phyloP scores from a whole-genome alignment of 1,284 basidiomycete species.

The Wallemia ichthyophaga region DNA sequence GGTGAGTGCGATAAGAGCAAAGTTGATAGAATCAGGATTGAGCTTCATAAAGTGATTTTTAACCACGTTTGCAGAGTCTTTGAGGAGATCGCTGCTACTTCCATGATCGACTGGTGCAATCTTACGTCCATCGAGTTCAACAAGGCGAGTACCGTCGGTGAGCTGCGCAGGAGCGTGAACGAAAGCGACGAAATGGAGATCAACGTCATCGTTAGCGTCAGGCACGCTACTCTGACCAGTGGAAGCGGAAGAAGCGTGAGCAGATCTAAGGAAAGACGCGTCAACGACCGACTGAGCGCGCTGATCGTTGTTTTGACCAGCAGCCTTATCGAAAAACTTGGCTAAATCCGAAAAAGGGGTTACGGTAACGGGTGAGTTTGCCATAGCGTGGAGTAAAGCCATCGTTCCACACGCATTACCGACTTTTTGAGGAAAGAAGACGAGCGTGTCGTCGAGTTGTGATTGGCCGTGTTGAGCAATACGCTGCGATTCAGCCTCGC shows the following conservation, averaged over 20 bases:
- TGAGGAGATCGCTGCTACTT: too few species aligned
- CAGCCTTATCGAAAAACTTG: conserved; percentile 30
- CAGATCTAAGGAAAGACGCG: conserved; percentile 38
- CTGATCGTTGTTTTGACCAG: conserved; percentile 15
- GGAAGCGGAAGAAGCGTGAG: conserved; percentile 36
- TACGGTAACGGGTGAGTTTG: conserved; percentile 30
- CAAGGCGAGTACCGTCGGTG: background rate
- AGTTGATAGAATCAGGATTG: background rate
- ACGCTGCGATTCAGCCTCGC: background rate
- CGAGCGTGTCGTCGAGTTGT: background rate
- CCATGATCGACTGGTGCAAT: background rate
- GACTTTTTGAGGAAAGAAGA: conserved; percentile 23
- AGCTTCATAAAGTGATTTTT: background rate
- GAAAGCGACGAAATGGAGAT: conserved; percentile 62
- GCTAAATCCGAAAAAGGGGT: conserved; percentile 26
- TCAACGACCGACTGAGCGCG: conserved; percentile 41
- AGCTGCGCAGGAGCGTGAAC: conserved; percentile 26
- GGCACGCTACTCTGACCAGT: conserved; percentile 33
- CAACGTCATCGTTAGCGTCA: conserved; percentile 24
- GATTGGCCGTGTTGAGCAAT: background rate
- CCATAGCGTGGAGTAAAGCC: conserved; percentile 46
- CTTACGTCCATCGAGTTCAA: background rate
- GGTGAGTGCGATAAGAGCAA: background rate
- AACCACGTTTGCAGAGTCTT: background rate
- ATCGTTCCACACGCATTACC: conserved; percentile 69